Conservation (phyloP, 208 protist genomes). For the Trypanosoma brucei region DNA sequence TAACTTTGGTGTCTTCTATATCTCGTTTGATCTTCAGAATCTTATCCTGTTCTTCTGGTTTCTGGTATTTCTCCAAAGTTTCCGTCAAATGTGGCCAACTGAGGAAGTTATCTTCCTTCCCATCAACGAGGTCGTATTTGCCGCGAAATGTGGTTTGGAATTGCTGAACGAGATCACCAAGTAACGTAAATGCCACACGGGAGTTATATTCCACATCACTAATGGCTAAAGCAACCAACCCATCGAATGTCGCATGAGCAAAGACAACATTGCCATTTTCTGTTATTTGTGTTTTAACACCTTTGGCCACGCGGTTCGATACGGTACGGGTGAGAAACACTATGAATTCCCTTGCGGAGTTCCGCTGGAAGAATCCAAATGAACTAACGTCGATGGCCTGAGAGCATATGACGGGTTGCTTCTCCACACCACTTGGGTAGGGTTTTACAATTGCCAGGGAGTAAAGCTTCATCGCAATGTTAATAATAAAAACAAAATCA, state of each 20-base stretch:
- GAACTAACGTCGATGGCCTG: slow-evolving; percentile 83
- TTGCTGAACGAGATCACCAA: slow-evolving; percentile 58
- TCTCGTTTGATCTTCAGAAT: slow-evolving; percentile 85
- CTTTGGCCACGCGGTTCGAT: slow-evolving; percentile 59
- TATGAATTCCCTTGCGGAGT: slow-evolving; percentile 76
- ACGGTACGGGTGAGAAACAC: slow-evolving; percentile 83
- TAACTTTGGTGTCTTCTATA: slow-evolving; percentile 88
- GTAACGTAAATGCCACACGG: slow-evolving; percentile 83
- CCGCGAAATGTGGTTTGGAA: slow-evolving; percentile 84
- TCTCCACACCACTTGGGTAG: slow-evolving; percentile 37
- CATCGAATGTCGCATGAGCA: slow-evolving; percentile 61
- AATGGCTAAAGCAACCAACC: slow-evolving; percentile 74
- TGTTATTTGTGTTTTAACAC: slow-evolving; percentile 72
- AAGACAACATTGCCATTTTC: slow-evolving; percentile 82
- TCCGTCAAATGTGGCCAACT: slow-evolving; percentile 70
- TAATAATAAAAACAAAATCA: neutral
- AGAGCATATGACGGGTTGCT: slow-evolving; percentile 71
- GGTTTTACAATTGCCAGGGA: slow-evolving; percentile 64
- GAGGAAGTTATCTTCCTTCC: slow-evolving; percentile 71
- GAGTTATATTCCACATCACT: slow-evolving; percentile 84
- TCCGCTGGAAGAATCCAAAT: slow-evolving; percentile 88
- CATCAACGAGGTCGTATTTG: slow-evolving; percentile 63
- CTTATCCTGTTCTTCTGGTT: slow-evolving; percentile 88
- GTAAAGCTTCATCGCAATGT: slow-evolving; percentile 62
- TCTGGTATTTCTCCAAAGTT: slow-evolving; percentile 80